A percentile compares a stretch with the other conserved stretches of the same genome.
These are phyloP conservation scores for Narthecium ossifragum DNA, from an alignment of 106 monocot species.

Conservation along the genomic window DNA sequence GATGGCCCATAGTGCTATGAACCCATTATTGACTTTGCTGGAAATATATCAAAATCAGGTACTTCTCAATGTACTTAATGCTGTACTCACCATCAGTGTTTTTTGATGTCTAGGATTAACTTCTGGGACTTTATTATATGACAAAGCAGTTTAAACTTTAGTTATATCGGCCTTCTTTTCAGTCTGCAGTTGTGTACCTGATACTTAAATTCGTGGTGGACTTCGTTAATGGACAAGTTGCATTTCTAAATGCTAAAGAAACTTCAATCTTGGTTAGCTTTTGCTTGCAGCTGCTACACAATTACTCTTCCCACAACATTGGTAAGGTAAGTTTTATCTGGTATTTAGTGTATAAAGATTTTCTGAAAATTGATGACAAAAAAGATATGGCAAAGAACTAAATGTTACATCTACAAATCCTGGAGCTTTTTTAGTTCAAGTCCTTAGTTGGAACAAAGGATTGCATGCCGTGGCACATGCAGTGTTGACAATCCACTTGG, in stretches of 20 bases:
- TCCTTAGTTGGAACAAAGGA: no score
- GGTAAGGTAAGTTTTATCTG: conserved; percentile 60
- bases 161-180: conserved; percentile 5
- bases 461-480: no score
- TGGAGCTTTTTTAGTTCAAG: no score
- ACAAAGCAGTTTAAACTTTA: neutral
- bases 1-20: conserved; percentile 71
- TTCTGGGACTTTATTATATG: neutral
- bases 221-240: conserved; percentile 80
- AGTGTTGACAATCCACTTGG: no score
- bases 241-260: conserved; percentile 66
- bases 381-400: no score
- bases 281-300: conserved; percentile 75
- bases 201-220: conserved; percentile 94
- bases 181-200: conserved; percentile 82
- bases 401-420: no score
- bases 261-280: conserved; percentile 71
- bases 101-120: neutral
- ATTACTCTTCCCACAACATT: conserved; percentile 89
- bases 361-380: no score
- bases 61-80: no score
- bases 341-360: no score
- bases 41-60: conserved; percentile 92
- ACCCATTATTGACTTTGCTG: conserved; percentile 63
- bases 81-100: no score